phyloP scores from a whole-genome alignment of 495 filamentous ascomycete genomes.

The Rusavskia elegans region DNA sequence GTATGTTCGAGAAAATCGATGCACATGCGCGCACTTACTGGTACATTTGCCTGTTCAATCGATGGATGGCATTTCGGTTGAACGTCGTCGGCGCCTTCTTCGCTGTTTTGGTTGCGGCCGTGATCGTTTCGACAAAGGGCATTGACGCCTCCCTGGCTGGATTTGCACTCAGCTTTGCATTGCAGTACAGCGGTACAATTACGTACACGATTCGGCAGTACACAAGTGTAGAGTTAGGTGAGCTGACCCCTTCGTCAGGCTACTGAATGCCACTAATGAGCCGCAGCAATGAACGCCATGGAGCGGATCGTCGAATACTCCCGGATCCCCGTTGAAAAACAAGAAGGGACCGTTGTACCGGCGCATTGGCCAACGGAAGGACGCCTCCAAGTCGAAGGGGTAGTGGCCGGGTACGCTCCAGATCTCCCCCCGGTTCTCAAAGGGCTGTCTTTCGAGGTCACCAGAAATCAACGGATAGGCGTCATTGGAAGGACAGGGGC shows the following conservation, averaged over 20 bases:
- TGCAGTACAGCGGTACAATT: slow-evolving; percentile 36
- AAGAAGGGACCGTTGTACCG: slow-evolving; percentile 40
- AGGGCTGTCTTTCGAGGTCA: slow-evolving; percentile 52
- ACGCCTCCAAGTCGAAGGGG: slow-evolving; percentile 51
- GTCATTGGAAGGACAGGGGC: slow-evolving; percentile 79
- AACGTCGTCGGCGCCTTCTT: slow-evolving; percentile 52
- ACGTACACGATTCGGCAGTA: slow-evolving; percentile 31
- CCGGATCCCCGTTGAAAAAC: slow-evolving; percentile 50
- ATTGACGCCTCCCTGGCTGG: slow-evolving; percentile 67
- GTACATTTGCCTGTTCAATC: slow-evolving; percentile 52
- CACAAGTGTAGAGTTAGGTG: slow-evolving; percentile 40
- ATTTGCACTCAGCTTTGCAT: slow-evolving; percentile 47
- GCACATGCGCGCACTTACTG: slow-evolving; percentile 37
- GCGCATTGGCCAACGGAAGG: slow-evolving; percentile 72
- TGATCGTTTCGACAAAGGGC: slow-evolving; percentile 43
- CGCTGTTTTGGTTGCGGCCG: slow-evolving; percentile 41
- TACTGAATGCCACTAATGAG: too few species aligned
- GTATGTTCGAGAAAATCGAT: slow-evolving; percentile 46
- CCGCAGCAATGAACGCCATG: slow-evolving; percentile 58
- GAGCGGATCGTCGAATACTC: slow-evolving; percentile 76
- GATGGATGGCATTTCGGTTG: slow-evolving; percentile 56
- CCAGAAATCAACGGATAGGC: slow-evolving; percentile 61
- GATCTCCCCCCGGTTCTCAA: slow-evolving; percentile 65
- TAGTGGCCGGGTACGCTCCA: slow-evolving; percentile 60
- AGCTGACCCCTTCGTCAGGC: too few species aligned